These are phyloP conservation scores for Diversispora eburnea DNA, from an alignment of 192 early-diverging fungal genomes.

Conservation along the genomic window DNA sequence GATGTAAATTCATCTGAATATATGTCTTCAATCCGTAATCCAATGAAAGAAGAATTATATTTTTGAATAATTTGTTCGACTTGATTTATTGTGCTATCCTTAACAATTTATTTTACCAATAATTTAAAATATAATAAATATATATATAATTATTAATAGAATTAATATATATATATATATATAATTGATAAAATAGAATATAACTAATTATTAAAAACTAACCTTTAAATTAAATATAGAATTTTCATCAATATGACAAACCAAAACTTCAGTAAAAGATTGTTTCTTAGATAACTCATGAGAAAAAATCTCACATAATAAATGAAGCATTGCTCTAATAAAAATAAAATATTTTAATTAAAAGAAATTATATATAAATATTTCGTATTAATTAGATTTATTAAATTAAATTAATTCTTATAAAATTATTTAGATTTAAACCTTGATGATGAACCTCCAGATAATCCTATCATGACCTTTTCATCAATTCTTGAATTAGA, in stretches of 20 bases:
- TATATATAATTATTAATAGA: no score
- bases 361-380: neutral
- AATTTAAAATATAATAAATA: neutral
- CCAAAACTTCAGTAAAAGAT: constrained; percentile 56
- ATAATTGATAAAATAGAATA: neutral
- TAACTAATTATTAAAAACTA: neutral
- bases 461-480: constrained; percentile 76
- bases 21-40: constrained; percentile 62
- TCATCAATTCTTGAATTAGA: constrained; percentile 34
- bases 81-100: constrained; percentile 35
- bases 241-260: constrained; percentile 80
- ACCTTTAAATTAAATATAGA: constrained; percentile 45
- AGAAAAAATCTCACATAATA: constrained; percentile 50
- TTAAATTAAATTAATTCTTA: neutral
- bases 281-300: constrained; percentile 55
- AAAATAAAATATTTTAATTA: constrained; percentile 5
- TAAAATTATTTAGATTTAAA: constrained; percentile 26
- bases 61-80: constrained; percentile 42
- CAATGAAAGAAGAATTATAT: constrained; percentile 40
- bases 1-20: constrained; percentile 50
- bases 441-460: constrained; percentile 81
- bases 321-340: constrained; percentile 59
- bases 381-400: neutral
- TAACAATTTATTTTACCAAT: neutral
- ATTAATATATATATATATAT: neutral